These are phyloP conservation scores for Colletotrichum australisinense DNA, from an alignment of 2,329 filamentous ascomycete genomes.

Conservation along the genomic window DNA sequence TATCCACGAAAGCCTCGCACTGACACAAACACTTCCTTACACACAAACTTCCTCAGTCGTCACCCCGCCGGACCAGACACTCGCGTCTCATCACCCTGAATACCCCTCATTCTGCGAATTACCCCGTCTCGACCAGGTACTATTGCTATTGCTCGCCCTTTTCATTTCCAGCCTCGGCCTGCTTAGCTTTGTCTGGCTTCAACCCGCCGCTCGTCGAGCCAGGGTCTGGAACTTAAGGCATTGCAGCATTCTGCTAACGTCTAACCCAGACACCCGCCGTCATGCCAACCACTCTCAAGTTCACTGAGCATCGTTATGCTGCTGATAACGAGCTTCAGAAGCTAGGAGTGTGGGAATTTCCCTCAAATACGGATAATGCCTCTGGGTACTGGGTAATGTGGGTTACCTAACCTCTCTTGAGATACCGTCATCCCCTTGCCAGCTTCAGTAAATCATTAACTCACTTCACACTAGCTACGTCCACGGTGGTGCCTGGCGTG, in stretches of 20 bases:
- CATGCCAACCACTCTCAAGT: slow-evolving; percentile 40
- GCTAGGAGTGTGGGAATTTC: slow-evolving; percentile 57
- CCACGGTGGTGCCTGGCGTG: slow-evolving; percentile 74
- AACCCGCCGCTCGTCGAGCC: neutral
- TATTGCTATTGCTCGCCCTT: neutral
- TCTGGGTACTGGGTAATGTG: slow-evolving; percentile 52
- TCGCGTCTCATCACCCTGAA: neutral
- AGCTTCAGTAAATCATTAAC: neutral
- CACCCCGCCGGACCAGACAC: neutral
- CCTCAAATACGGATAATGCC: slow-evolving; percentile 30
- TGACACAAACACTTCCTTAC: neutral
- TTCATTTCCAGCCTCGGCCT: no score
- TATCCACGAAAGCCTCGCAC: neutral
- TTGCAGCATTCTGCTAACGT: neutral
- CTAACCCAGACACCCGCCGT: neutral
- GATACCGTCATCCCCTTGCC: neutral
- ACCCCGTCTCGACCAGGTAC: neutral
- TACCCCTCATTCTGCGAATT: neutral
- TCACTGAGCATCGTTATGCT: slow-evolving; percentile 51
- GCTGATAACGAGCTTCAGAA: slow-evolving; percentile 54
- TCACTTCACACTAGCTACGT: slow-evolving; percentile 55
- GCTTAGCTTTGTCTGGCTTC: neutral
- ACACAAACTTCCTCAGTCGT: neutral
- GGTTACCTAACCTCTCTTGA: slow-evolving; percentile 25
- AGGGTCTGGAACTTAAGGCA: neutral